phyloP scores from a whole-genome alignment of 192 early-diverging fungal species.

The Umbelopsis sp. region DNA sequence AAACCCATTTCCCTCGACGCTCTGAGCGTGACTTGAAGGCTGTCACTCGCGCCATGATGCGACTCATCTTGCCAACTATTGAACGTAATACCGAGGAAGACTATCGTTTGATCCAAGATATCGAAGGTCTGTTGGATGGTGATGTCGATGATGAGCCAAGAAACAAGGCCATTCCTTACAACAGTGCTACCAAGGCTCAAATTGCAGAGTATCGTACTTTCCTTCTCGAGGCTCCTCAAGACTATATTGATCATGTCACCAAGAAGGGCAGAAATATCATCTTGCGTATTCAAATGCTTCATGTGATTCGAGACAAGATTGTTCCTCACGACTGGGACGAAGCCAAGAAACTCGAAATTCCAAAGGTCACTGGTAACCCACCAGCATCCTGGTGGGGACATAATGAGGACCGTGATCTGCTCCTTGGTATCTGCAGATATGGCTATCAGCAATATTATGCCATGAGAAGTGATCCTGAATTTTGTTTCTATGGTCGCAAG shows the following conservation, averaged over 20 bases:
- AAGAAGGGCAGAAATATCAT: constrained; percentile 72
- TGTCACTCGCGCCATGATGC: constrained; percentile 53
- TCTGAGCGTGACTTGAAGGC: constrained; percentile 60
- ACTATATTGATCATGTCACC: constrained; percentile 74
- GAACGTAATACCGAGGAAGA: constrained; percentile 55
- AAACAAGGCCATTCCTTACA: constrained; percentile 61
- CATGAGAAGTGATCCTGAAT: constrained; percentile 55
- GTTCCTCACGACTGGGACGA: constrained; percentile 63
- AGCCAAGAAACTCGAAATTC: constrained; percentile 65
- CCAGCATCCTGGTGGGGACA: constrained; percentile 73
- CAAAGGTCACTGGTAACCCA: constrained; percentile 65
- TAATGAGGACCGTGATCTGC: constrained; percentile 75
- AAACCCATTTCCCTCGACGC: constrained; percentile 55
- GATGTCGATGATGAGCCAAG: constrained; percentile 47
- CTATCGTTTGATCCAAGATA: constrained; percentile 60
- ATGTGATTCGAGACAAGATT: constrained; percentile 71
- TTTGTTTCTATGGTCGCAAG: constrained; percentile 55
- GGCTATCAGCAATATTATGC: constrained; percentile 69
- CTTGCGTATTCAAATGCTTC: constrained; percentile 73
- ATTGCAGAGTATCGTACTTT: constrained; percentile 71
- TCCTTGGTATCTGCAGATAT: constrained; percentile 76
- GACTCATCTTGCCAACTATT: constrained; percentile 51
- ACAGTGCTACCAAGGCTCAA: constrained; percentile 64
- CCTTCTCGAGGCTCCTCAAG: constrained; percentile 67
- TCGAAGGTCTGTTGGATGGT: constrained; percentile 50